A percentile compares a stretch with the other conserved stretches of the same genome.
Conservation (phyloP, 129 eudicot species). For the Deinandra increscens region DNA sequence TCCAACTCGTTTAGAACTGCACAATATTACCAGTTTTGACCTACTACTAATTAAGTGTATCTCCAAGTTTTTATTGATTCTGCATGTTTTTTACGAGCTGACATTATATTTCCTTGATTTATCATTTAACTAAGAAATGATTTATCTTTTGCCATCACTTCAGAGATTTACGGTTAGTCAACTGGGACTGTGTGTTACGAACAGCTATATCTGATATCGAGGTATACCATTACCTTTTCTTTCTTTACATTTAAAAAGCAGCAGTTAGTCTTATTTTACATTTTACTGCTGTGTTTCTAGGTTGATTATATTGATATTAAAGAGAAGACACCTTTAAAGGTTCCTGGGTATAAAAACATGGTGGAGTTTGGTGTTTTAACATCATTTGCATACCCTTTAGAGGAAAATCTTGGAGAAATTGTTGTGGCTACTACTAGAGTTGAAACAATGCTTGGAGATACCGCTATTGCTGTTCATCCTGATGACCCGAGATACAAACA, state of each 20-base stretch:
- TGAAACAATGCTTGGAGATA: constrained; percentile 97
- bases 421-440: constrained; percentile 93
- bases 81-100: not conserved
- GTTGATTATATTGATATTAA: constrained; percentile 84
- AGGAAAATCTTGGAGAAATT: constrained; percentile 77
- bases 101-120: too few relatives aligned
- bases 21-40: not conserved
- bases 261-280: not conserved
- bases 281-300: constrained; percentile 35
- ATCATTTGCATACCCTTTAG: constrained; percentile 91
- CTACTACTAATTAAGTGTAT: not conserved
- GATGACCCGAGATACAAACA: constrained; percentile 80
- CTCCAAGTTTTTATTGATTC: not conserved
- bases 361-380: constrained; percentile 92
- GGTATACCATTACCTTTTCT: constrained; percentile 35
- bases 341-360: constrained; percentile 71
- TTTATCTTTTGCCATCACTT: constrained; percentile 11
- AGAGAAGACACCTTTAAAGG: constrained; percentile 66
- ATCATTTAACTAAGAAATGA: not conserved
- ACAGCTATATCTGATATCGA: constrained; percentile 98
- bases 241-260: not conserved
- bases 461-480: constrained; percentile 94
- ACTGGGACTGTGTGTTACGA: constrained; percentile 94
- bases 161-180: constrained; percentile 87
- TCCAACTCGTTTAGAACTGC: not conserved